Base-by-base conservation (phyloP, 1,284 basidiomycete genomes). In the Pholiota adiposa region DNA sequence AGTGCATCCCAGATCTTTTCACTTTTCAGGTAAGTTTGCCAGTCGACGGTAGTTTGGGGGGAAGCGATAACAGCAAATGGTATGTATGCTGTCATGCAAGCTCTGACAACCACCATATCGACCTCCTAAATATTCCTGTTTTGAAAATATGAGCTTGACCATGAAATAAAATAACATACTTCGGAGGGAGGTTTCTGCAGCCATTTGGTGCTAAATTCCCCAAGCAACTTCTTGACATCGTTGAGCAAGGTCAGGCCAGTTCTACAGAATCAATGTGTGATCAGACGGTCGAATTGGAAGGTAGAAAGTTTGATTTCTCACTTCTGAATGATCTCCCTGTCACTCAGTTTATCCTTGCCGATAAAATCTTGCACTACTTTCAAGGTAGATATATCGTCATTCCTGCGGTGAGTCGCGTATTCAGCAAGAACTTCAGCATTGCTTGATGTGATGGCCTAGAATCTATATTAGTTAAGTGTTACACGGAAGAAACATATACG, bases 31-130 rank as follows among this genome's bases (percentile, higher is more conserved):
- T 65, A 63, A 6, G 59, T 51, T 36, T 60, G 59, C 63, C 65
- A 63, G 4, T 51, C 55, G 16, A 12, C 8, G 25, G 11, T 21
- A 6, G 56, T 54, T 19, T 36, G 21, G 11, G 18, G 4, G 1
- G 50, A n/a, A n/a, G 46, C 18, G 34, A 65, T 18, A 12, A 66
- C 54, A 11, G 62, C 50, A 43, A 64, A 66, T 14, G 65, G 66
- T 23, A 65, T 66, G 34, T 61, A 63, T n/a, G 40, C 46, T 38
- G 63, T 44, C 63, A 68, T 60, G 3, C 61, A 23, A 5, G 53
- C 56, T 21, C 46, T 56, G 36, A 68, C 59, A 3, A 51, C 51
- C 1, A 64, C 52, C 16, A 43, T 51, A 12, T 40, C 44, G 5
- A 58, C 57, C 2, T 52, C 54, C 66, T 68, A 43, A 14, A 46